phyloP scores from a whole-genome alignment of 2,329 filamentous ascomycete genomes.

The Penicillium sp. region DNA sequence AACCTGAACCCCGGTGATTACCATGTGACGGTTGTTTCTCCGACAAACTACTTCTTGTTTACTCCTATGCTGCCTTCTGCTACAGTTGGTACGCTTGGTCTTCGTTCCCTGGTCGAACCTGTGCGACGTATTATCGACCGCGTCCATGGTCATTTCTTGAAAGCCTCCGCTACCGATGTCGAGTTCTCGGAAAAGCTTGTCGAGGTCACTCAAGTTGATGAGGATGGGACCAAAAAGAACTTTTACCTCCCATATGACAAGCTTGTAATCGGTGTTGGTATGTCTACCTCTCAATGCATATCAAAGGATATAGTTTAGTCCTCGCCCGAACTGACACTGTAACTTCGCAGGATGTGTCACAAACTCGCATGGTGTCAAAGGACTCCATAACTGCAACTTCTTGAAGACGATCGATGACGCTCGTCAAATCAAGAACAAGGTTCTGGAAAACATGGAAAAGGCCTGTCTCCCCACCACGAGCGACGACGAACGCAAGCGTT shows the following conservation, averaged over 20 bases:
- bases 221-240: constrained; percentile 63
- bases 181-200: constrained; percentile 88
- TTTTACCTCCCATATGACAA: constrained; percentile 99
- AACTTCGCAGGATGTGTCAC: constrained; percentile 62
- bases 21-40: constrained; percentile 90
- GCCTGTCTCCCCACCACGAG: constrained; percentile 88
- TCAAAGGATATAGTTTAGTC: too few relatives aligned
- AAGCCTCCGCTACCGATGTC: constrained; percentile 78
- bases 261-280: constrained; percentile 78
- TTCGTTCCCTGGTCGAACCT: constrained; percentile 87
- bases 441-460: constrained; percentile 82
- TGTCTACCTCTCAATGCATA: too few relatives aligned
- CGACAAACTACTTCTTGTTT: constrained; percentile 94
- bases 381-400: constrained; percentile 88
- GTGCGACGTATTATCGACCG: constrained; percentile 75
- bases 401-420: constrained; percentile 94
- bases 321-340: constrained; percentile 6
- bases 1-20: constrained; percentile 85
- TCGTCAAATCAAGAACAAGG: constrained; percentile 76
- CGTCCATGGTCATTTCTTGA: constrained; percentile 82
- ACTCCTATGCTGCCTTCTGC: constrained; percentile 97
- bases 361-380: constrained; percentile 93
- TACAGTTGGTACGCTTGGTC: constrained; percentile 88
- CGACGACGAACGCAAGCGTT: constrained; percentile 76
- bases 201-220: constrained; percentile 70